Conservation (phyloP, 2,329 filamentous ascomycete species). For the Trematosphaeria pertusa region DNA sequence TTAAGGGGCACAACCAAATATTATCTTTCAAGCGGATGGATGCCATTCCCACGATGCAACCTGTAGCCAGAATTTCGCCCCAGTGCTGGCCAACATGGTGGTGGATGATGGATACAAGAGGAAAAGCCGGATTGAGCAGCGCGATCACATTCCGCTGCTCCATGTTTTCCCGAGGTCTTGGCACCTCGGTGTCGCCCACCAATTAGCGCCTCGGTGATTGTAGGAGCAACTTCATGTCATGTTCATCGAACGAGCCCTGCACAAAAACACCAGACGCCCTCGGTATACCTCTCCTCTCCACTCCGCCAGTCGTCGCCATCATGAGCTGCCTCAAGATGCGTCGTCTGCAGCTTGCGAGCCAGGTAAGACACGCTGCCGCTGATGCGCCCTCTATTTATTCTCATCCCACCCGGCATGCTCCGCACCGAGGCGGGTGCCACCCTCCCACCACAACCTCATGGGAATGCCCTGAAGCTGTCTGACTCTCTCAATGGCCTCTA, state of each 20-base stretch:
- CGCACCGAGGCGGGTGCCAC: conserved; percentile 35
- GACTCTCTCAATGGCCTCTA: conserved; percentile 7
- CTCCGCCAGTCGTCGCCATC: conserved; percentile 34
- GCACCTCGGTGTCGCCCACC: conserved; percentile 15
- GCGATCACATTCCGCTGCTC: conserved; percentile 21
- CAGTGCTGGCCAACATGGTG: no score
- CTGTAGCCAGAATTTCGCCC: no score
- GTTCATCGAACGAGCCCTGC: conserved; percentile 26
- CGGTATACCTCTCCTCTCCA: conserved; percentile 30
- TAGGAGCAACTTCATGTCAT: conserved; percentile 17
- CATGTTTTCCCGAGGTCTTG: conserved; percentile 34
- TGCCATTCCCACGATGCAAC: no score
- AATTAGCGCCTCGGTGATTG: conserved; percentile 30
- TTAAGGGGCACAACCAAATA: no score
- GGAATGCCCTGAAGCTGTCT: not conserved
- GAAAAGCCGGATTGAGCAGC: conserved; percentile 32
- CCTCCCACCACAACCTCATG: not conserved
- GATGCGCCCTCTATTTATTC: conserved; percentile 19
- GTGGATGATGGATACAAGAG: no score
- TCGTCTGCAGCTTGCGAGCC: conserved; percentile 47
- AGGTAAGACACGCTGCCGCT: conserved; percentile 38
- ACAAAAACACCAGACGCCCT: conserved; percentile 30
- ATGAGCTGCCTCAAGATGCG: conserved; percentile 51
- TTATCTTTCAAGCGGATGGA: no score
- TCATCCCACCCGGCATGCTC: conserved; percentile 28